These are phyloP conservation scores for Penicillium expansum DNA, from an alignment of 2,329 filamentous ascomycete genomes.

Conservation along the genomic window DNA sequence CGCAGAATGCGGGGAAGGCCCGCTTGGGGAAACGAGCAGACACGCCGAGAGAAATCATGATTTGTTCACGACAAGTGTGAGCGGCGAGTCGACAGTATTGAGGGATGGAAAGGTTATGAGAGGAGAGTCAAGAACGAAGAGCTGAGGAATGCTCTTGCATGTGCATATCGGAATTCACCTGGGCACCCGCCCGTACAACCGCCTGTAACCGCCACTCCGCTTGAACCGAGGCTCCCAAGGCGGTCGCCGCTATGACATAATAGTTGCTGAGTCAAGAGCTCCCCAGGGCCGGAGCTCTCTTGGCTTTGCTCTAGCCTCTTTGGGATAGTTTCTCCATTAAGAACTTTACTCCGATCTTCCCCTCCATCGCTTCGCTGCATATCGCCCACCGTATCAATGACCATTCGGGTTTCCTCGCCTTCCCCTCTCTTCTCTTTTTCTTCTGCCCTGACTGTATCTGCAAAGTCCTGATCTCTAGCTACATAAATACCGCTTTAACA, in stretches of 20 bases:
- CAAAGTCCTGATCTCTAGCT: not conserved
- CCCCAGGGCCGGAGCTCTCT: not conserved
- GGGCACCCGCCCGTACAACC: conserved; percentile 23
- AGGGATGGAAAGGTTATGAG: not conserved
- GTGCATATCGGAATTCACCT: conserved; percentile 12
- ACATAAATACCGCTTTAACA: not conserved
- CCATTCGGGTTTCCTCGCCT: not conserved
- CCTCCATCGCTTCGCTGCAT: conserved; percentile 13
- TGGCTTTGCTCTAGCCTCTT: not conserved
- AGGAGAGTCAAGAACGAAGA: not conserved
- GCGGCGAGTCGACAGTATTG: not conserved
- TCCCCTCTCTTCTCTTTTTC: not conserved
- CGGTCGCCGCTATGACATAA: conserved; percentile 14
- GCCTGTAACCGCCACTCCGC: conserved; percentile 23
- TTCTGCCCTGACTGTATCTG: not conserved
- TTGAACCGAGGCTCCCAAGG: conserved; percentile 26
- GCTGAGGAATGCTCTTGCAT: conserved; percentile 4
- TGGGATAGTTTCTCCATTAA: conserved; percentile 17
- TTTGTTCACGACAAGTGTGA: not conserved
- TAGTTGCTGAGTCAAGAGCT: conserved; percentile 5
- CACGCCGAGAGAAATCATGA: conserved; percentile 27
- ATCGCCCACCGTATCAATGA: conserved; percentile 2
- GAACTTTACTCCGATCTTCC: conserved; percentile 19
- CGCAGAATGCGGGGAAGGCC: conserved; percentile 43
- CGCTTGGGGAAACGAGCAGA: conserved; percentile 30